These are phyloP conservation scores for Ophiorrhiza pumila DNA, from an alignment of 257 asterid species.

Conservation along the genomic window DNA sequence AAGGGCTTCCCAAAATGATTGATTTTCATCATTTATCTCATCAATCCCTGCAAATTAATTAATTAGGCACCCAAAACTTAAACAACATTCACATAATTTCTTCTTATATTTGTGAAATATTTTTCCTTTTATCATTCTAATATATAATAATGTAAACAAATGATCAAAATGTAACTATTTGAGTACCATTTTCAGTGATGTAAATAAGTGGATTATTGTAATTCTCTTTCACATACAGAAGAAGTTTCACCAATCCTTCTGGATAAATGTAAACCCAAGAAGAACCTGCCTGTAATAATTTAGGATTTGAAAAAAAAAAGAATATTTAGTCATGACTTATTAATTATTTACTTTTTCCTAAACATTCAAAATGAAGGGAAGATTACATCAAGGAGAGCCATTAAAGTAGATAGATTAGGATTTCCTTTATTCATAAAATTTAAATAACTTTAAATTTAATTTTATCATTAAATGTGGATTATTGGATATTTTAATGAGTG, in stretches of 20 bases:
- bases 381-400: too few relatives aligned
- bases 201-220: not conserved
- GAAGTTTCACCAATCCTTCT: not conserved
- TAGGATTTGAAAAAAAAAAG: not conserved
- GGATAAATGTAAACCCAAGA: not conserved
- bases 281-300: not conserved
- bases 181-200: slow-evolving; percentile 6
- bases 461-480: too few relatives aligned
- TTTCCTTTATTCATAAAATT: too few relatives aligned
- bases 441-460: too few relatives aligned
- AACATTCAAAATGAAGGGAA: too few relatives aligned
- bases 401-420: too few relatives aligned
- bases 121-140: too few relatives aligned
- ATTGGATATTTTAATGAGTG: too few relatives aligned
- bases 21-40: not conserved
- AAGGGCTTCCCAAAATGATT: not conserved
- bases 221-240: not conserved
- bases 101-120: not conserved
- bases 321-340: not conserved
- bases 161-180: not conserved
- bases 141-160: not conserved
- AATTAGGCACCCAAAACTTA: not conserved
- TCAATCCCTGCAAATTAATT: slow-evolving; percentile 2
- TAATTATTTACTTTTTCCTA: too few relatives aligned
- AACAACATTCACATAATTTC: not conserved